phyloP scores from a whole-genome alignment of 2,329 filamentous ascomycete species.

The Graphium sp. region DNA sequence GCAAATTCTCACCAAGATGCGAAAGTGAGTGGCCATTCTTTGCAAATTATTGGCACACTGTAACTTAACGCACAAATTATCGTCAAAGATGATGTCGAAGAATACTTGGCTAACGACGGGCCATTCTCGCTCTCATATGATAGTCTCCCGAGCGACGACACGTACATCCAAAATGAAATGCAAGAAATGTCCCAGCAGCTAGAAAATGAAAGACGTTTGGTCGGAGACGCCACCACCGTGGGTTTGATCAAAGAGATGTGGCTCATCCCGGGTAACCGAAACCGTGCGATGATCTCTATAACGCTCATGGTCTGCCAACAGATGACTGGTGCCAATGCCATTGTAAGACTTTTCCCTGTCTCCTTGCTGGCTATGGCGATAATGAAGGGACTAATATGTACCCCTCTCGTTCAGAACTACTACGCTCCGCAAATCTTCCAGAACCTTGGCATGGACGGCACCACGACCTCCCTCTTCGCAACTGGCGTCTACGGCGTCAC shows the following conservation, averaged over 20 bases:
- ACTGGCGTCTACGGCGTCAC: conserved; percentile 60
- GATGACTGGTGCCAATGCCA: conserved; percentile 43
- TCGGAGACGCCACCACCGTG: conserved; percentile 32
- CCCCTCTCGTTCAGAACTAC: conserved; percentile 29
- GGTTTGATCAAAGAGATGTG: conserved; percentile 49
- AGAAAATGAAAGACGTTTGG: conserved; percentile 42
- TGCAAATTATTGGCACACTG: no score
- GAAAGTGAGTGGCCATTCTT: conserved; percentile 12
- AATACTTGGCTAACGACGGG: no score
- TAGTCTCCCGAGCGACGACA: conserved; percentile 34
- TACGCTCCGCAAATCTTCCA: conserved; percentile 55
- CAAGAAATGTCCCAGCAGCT: conserved; percentile 43
- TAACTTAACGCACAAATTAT: no score
- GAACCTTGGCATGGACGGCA: conserved; percentile 41
- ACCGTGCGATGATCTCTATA: conserved; percentile 46
- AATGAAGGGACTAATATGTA: no score
- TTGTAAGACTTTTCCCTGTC: conserved; percentile 17
- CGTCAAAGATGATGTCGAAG: no score
- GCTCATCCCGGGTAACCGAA: conserved; percentile 41
- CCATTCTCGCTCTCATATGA: conserved; percentile 4
- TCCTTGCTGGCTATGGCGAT: no score
- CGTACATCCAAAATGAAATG: conserved; percentile 40
- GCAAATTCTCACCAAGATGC: conserved; percentile 32
- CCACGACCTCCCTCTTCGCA: conserved; percentile 46
- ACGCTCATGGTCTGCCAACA: conserved; percentile 50